Evolutionary conservation across 495 filamentous ascomycete genomes (phyloP).

Genomic region (Paragyromitra xinjiangensis): DNA sequence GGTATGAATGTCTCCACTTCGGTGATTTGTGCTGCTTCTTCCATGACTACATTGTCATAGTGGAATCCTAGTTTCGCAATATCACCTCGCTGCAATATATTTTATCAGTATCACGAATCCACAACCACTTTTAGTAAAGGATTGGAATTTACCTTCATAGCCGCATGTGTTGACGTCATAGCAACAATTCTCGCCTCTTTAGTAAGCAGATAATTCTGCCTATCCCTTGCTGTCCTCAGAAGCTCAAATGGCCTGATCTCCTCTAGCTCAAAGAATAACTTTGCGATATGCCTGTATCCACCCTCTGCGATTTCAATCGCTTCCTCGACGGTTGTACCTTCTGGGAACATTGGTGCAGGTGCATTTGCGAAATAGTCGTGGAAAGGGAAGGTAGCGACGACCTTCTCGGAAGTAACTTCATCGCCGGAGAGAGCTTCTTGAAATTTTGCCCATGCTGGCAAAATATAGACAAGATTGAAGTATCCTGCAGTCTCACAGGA

Average conservation of each 20-base stretch:
- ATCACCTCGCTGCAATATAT: slow-evolving; percentile 68
- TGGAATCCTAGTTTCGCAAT: slow-evolving; percentile 92
- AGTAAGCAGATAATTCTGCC: slow-evolving; percentile 91
- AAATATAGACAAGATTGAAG: slow-evolving; percentile 91
- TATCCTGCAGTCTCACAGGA: slow-evolving; percentile 97
- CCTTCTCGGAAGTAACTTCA: slow-evolving; percentile 65
- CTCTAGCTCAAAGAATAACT: slow-evolving; percentile 90
- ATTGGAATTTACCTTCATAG: slow-evolving; percentile 71
- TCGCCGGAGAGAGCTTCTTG: slow-evolving; percentile 61
- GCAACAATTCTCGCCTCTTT: slow-evolving; percentile 96
- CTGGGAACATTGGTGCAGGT: slow-evolving; percentile 82
- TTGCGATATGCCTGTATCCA: slow-evolving; percentile 89
- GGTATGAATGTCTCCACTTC: slow-evolving; percentile 98
- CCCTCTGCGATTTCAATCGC: slow-evolving; percentile 80
- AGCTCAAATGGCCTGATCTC: slow-evolving; percentile 97
- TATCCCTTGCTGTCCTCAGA: slow-evolving; percentile 82
- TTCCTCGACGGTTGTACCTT: slow-evolving; percentile 69
- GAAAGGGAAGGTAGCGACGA: slow-evolving; percentile 86
- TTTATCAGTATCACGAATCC: slow-evolving; percentile 12
- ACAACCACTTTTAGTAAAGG: not conserved
- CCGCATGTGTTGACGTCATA: slow-evolving; percentile 98
- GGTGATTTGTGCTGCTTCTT: slow-evolving; percentile 97
- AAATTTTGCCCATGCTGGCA: slow-evolving; percentile 88
- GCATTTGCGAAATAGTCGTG: slow-evolving; percentile 87
- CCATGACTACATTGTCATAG: slow-evolving; percentile 98